These are phyloP conservation scores for Kregervanrija delftensis DNA, from an alignment of 805 yeast genomes.

Conservation along the genomic window DNA sequence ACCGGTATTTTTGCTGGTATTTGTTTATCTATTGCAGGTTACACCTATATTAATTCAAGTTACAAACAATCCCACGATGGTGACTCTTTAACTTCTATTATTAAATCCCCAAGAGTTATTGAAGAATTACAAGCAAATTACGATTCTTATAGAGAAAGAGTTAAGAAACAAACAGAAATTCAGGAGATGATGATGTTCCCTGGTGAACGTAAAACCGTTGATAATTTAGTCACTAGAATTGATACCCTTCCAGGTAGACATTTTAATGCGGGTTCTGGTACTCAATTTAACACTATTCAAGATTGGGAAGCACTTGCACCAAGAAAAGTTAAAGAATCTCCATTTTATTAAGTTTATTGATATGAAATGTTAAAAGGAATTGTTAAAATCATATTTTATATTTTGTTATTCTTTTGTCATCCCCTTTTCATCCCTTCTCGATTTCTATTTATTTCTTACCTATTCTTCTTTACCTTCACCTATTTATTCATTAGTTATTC, in stretches of 20 bases:
- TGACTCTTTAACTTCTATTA: slow-evolving; percentile 15
- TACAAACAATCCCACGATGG: slow-evolving; percentile 40
- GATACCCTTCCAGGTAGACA: slow-evolving; percentile 27
- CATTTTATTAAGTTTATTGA: slow-evolving; percentile 10
- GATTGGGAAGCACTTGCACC: slow-evolving; percentile 24
- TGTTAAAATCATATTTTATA: neutral
- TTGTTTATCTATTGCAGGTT: slow-evolving; percentile 32
- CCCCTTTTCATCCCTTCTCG: neutral
- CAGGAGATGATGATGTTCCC: slow-evolving; percentile 13
- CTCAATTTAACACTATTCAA: slow-evolving; percentile 22
- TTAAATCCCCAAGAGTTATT: slow-evolving; percentile 12
- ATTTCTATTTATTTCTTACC: too few relatives aligned
- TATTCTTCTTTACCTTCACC: too few relatives aligned
- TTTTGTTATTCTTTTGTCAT: neutral
- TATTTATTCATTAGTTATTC: too few relatives aligned
- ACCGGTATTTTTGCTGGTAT: slow-evolving; percentile 17
- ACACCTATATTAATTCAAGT: slow-evolving; percentile 40
- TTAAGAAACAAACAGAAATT: slow-evolving; percentile 15
- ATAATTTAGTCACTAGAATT: slow-evolving; percentile 16
- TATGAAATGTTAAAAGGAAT: neutral
- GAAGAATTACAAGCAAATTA: slow-evolving; percentile 18
- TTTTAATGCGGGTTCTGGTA: slow-evolving; percentile 21
- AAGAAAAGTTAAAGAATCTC: slow-evolving; percentile 25
- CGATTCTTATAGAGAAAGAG: slow-evolving; percentile 18
- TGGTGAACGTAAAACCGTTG: slow-evolving; percentile 10